Evolutionary conservation across 2,329 filamentous ascomycete species (phyloP).

Genomic region (Rhytidhysteron rufulum): DNA sequence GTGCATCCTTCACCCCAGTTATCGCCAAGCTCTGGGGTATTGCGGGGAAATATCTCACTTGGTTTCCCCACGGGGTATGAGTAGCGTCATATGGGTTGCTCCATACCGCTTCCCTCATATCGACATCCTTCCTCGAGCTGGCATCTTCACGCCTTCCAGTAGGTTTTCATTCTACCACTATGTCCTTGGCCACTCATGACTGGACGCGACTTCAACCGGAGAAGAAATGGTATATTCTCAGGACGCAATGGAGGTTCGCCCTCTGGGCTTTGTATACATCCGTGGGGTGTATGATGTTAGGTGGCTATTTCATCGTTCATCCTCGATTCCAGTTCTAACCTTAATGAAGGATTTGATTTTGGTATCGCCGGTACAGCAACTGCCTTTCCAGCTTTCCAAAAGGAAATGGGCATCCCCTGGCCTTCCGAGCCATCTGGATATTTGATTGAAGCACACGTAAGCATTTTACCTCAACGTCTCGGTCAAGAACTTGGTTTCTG

Average conservation of each 20-base stretch:
- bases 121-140: too few species aligned
- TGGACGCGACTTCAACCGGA: neutral
- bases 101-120: too few species aligned
- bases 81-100: too few species aligned
- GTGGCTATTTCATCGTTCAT: neutral
- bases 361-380: neutral
- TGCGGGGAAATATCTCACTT: too few species aligned
- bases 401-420: neutral
- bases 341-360: neutral
- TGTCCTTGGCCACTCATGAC: too few species aligned
- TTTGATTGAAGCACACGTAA: neutral
- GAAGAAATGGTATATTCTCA: neutral
- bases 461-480: too few species aligned
- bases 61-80: too few species aligned
- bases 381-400: constrained; percentile 1
- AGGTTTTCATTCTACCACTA: too few species aligned
- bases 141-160: too few species aligned
- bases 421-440: constrained; percentile 1
- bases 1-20: too few species aligned
- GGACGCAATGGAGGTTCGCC: neutral
- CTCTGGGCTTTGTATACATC: constrained; percentile 1
- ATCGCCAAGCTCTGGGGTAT: too few species aligned
- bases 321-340: neutral
- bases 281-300: constrained; percentile 1
- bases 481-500: too few species aligned